Conservation (phyloP, 257 asterid species). For the Coffea eugenioides region DNA sequence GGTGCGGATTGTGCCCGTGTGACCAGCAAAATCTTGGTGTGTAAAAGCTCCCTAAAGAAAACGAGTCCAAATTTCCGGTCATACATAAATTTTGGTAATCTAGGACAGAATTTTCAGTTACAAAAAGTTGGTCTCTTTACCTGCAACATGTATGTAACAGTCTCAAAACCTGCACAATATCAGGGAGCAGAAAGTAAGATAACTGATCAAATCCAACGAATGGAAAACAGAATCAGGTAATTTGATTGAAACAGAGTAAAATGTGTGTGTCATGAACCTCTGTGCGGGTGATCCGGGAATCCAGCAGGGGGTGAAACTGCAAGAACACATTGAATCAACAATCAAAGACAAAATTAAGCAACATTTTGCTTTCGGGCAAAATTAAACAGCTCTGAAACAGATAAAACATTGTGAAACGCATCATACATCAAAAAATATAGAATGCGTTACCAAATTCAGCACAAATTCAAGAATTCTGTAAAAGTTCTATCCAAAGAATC, state of each 20-base stretch:
- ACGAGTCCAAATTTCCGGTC: constrained; percentile 2
- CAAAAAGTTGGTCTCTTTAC: constrained; percentile 20
- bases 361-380: background rate
- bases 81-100: background rate
- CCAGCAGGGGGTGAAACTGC: constrained; percentile 95
- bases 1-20: constrained; percentile 68
- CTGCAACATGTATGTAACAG: constrained; percentile 83
- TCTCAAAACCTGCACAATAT: constrained; percentile 73
- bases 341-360: background rate
- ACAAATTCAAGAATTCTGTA: background rate
- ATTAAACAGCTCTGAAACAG: too few species aligned
- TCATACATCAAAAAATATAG: background rate
- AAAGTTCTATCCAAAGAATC: background rate
- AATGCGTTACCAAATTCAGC: background rate
- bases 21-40: constrained; percentile 95
- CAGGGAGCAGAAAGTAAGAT: background rate
- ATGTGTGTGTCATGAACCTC: constrained; percentile 50
- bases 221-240: background rate
- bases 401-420: background rate
- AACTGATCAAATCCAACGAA: background rate
- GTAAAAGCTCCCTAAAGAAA: constrained; percentile 69
- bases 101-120: background rate
- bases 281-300: constrained; percentile 97
- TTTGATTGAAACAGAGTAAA: background rate
- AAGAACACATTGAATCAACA: constrained; percentile 14